Percentiles rank a stretch among this genome's conserved stretches.
phyloP scores from a whole-genome alignment of 805 yeast genomes.

The Candida anglica region DNA sequence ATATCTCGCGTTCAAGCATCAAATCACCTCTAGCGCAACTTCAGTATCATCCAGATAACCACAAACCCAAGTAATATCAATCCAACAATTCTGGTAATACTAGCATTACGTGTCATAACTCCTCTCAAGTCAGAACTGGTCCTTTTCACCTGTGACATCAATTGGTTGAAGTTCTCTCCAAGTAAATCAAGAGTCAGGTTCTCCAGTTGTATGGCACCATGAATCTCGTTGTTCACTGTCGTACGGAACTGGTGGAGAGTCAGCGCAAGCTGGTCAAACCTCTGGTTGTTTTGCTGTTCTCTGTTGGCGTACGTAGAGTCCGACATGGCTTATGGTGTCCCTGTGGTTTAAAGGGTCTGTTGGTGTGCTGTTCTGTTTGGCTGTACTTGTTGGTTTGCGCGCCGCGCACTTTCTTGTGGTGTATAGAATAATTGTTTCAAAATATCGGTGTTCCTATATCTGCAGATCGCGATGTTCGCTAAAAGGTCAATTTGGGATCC shows the following conservation, averaged over 20 bases:
- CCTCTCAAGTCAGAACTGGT: constrained; percentile 37
- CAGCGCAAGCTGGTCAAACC: constrained; percentile 40
- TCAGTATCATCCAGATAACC: constrained; percentile 36
- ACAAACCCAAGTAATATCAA: constrained; percentile 29
- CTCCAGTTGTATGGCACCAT: constrained; percentile 38
- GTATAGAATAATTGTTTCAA: too few species aligned
- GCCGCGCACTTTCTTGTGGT: too few species aligned
- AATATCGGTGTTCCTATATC: too few species aligned
- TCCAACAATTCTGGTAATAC: constrained; percentile 35
- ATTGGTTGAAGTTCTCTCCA: constrained; percentile 33
- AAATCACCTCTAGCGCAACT: constrained; percentile 23
- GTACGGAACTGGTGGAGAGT: constrained; percentile 39
- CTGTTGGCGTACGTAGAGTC: constrained; percentile 35
- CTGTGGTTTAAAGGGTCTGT: neutral
- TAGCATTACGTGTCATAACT: constrained; percentile 40
- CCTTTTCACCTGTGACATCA: constrained; percentile 34
- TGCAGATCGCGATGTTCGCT: too few species aligned
- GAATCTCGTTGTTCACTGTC: constrained; percentile 40
- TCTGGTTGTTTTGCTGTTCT: constrained; percentile 39
- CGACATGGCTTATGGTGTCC: constrained; percentile 13
- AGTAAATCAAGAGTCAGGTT: constrained; percentile 34
- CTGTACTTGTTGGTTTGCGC: too few species aligned
- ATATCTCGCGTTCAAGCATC: too few species aligned
- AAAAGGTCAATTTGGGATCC: too few species aligned
- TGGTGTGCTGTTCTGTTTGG: too few species aligned